Base-by-base conservation (phyloP, 2,329 filamentous ascomycete genomes). In the Neonectria sp. region DNA sequence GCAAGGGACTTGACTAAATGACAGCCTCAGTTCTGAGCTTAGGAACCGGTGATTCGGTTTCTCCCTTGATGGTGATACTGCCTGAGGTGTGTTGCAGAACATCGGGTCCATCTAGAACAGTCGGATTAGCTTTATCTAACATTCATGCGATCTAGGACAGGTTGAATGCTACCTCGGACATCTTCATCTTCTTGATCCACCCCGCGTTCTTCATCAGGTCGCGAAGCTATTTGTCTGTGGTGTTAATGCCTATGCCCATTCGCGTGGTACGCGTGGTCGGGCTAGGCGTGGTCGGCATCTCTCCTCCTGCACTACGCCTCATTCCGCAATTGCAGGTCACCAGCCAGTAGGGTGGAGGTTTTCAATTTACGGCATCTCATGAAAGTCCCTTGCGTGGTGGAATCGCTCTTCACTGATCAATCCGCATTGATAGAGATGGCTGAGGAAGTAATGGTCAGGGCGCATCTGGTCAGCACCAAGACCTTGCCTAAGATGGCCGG, bases 371-470 rank as follows among this genome's bases (percentile, higher is more conserved):
- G 65, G 60, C 46, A 55, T 53, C 65, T 79, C 77, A 4, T 71
- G 65, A n/a, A 67, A 69, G 11, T 55, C 29, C 24, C 8, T 73
- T 2, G 68, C 75, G 24, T 29, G 43, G 46, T 69, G 64, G 37
- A 76, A 82, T 24, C 57, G 63, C 0, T 71, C 61, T 1, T 72
- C 48, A 3, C 61, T 49, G n/a, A 87, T 77, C 21, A 82, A 40
- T 0, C 69, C 52, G 2, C 75, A 53, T 0, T 69, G 15, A 15
- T 70, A 35, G 55, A 86, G 43, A 70, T 87, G 81, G 8, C 81
- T 65, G n/a, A 86, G 68, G 27, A 86, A 71, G 33, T 67, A 69
- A 52, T 80, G 83, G 63, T 88, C 86, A 3, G 79, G 82, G 3
- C 82, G 76, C 53, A 78, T 77, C 4, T 80, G n/a, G 0, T 67